Base-by-base conservation (phyloP, 2,329 filamentous ascomycete species). In the Diaporthe velutina region DNA sequence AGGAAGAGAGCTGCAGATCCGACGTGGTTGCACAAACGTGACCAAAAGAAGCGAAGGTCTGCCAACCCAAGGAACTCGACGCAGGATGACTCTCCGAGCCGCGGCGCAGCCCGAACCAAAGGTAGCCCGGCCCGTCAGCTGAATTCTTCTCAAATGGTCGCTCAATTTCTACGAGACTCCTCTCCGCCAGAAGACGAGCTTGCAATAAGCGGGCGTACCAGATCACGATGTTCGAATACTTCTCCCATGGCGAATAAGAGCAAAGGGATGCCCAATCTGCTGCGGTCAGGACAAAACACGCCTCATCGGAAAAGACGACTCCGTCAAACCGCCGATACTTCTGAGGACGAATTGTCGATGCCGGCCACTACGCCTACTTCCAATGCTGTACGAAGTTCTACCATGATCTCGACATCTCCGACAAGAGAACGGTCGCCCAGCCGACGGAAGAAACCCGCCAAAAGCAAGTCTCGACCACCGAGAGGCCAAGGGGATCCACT, bases 271-370 rank as follows among this genome's bases (percentile, higher is more conserved):
- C 52, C 66, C 30, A 33, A n/a, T 6, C 25, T n/a, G 50, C 45
- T 54, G 15, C 48, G 52, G 33, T 45, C 22, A 50, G 58, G 33
- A 55, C 55, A 38, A 25, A 70, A 30, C 15, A 50, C 72, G 13
- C 72, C 58, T 19, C 45, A 38, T 33, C 40, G 60, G 19, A 68
- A 13, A 8, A 25, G n/a, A 19, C 60, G 35, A 50, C n/a, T 55
- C 12, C 45, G 17, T 61, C 52, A 57, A 48, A 52, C 38, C 28
- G n/a, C 38, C n/a, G 74, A 74, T 4, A 38, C 54, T n/a, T 76
- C 74, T 4, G 74, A 76, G 33, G 74, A 76, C 38, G 74, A 76
- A 35, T 28, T 74, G 48, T 74, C 74, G 38, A 61, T 76, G 72
- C 72, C 72, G 25, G 73, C 72, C 10, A 57, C 58, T 33, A 73